A percentile compares a stretch with the other conserved stretches of the same genome.
phyloP scores from a whole-genome alignment of 208 protist genomes.

The Porcisia hertigi region DNA sequence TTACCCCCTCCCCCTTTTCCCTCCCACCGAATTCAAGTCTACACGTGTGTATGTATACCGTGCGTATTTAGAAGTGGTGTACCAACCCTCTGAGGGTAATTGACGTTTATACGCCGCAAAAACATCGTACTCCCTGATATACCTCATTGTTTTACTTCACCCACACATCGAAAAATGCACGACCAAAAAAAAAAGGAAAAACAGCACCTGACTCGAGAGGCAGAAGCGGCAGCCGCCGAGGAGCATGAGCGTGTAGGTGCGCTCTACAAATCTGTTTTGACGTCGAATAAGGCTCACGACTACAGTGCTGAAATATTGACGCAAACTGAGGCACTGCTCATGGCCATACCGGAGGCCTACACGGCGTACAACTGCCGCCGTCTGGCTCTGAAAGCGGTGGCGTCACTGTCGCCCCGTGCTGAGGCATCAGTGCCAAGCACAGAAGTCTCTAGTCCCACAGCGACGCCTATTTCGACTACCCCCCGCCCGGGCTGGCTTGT shows the following conservation, averaged over 20 bases:
- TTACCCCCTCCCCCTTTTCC: neutral
- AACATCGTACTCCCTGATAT: neutral
- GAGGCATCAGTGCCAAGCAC: neutral
- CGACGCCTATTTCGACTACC: neutral
- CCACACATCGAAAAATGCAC: slow-evolving; percentile 42
- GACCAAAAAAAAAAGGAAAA: slow-evolving; percentile 58
- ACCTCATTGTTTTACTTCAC: neutral
- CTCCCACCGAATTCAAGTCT: neutral
- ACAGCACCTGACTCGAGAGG: slow-evolving; percentile 15
- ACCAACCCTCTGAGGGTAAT: neutral
- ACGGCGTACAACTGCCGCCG: slow-evolving; percentile 83
- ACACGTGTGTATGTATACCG: neutral
- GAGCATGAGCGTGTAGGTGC: slow-evolving; percentile 41
- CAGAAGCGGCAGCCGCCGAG: slow-evolving; percentile 31
- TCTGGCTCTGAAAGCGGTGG: slow-evolving; percentile 36
- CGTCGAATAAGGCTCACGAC: slow-evolving; percentile 18
- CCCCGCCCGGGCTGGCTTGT: slow-evolving; percentile 27
- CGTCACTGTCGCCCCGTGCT: neutral
- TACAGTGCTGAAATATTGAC: slow-evolving; percentile 38
- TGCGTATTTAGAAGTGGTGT: neutral
- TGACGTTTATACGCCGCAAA: neutral
- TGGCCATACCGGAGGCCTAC: slow-evolving; percentile 80
- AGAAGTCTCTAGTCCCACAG: neutral
- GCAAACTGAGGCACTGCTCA: slow-evolving; percentile 46
- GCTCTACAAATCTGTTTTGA: slow-evolving; percentile 47